phyloP scores from a whole-genome alignment of 2,329 filamentous ascomycete genomes.

The Amylocarpus encephaloides region DNA sequence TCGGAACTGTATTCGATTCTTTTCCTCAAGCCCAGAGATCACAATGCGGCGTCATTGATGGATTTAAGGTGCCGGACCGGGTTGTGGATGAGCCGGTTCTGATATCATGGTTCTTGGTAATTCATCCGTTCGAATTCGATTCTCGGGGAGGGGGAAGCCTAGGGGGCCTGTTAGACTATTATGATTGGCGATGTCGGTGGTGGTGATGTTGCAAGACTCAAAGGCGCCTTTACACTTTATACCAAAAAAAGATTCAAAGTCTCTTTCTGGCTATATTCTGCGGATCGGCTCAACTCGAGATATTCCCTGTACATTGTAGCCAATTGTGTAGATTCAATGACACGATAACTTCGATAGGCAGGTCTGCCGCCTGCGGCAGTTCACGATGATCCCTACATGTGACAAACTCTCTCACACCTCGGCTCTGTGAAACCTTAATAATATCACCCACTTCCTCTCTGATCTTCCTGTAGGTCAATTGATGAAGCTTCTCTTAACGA shows the following conservation, averaged over 20 bases:
- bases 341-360: neutral
- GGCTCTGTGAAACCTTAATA: constrained; percentile 3
- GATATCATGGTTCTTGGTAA: neutral
- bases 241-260: neutral
- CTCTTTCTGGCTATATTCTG: no score
- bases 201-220: neutral
- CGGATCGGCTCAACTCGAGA: neutral
- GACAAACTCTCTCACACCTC: constrained; percentile 2
- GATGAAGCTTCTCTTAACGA: neutral
- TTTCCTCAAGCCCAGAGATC: neutral
- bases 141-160: neutral
- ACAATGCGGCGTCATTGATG: constrained; percentile 3
- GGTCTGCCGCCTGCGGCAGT: neutral
- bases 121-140: neutral
- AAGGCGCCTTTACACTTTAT: neutral
- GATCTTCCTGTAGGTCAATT: neutral
- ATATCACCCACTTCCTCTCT: neutral
- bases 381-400: constrained; percentile 1
- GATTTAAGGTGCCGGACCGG: neutral
- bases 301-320: neutral
- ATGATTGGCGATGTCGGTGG: neutral
- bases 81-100: neutral
- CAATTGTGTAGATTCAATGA: neutral
- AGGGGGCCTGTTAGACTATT: neutral
- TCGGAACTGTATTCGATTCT: constrained; percentile 1